Percentiles rank a stretch among this genome's conserved stretches.
phyloP scores from a whole-genome alignment of 2,329 filamentous ascomycete species.

The Botrytis deweyae region DNA sequence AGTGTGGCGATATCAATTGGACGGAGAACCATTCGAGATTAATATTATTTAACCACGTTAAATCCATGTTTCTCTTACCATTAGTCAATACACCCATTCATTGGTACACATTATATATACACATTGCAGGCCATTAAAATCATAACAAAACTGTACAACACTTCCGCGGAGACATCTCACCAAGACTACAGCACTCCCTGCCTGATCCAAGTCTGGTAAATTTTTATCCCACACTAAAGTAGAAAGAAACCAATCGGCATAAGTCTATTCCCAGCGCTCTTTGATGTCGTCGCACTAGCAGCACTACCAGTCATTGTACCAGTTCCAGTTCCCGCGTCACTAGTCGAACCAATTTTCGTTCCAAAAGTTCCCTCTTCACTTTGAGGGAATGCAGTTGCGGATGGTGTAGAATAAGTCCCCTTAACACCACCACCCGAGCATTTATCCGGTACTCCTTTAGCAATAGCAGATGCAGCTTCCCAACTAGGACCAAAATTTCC shows the following conservation, averaged over 20 bases:
- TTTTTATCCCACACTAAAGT: not conserved
- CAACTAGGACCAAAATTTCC: conserved; percentile 55
- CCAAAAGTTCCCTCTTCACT: conserved; percentile 16
- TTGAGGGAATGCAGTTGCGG: not conserved
- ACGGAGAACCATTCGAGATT: not conserved
- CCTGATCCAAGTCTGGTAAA: not conserved
- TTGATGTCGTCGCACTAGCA: not conserved
- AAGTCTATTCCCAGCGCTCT: conserved; percentile 14
- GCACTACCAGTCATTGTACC: conserved; percentile 8
- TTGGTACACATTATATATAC: not conserved
- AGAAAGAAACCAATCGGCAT: not conserved
- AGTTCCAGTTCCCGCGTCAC: not conserved
- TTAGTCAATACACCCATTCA: not conserved
- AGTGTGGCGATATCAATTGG: not conserved
- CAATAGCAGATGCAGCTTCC: conserved; percentile 46
- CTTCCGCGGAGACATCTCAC: not conserved
- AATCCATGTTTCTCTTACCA: not conserved
- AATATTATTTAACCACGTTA: not conserved
- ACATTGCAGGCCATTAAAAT: not conserved
- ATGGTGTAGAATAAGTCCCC: conserved; percentile 1
- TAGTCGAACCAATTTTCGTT: not conserved
- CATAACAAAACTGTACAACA: not conserved
- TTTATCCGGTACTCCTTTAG: conserved; percentile 24
- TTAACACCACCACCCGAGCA: conserved; percentile 2
- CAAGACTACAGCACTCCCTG: not conserved